Evolutionary conservation across 257 asterid genomes (phyloP).

Genomic region (Solanum ossicruentum): DNA sequence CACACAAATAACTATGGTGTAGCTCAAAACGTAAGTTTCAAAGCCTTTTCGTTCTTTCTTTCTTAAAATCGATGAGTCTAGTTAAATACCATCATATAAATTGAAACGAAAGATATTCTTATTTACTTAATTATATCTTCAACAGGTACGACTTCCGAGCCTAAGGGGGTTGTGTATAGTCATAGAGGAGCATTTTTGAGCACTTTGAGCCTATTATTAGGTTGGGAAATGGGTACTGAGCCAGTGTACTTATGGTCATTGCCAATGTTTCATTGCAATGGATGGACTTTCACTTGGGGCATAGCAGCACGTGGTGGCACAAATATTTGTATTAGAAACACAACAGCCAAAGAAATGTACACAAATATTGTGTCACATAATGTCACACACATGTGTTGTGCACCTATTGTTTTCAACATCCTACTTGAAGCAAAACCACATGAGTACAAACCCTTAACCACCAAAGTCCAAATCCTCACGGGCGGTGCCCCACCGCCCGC

Average conservation of each 20-base stretch:
- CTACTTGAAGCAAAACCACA: conserved; percentile 43
- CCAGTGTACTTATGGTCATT: conserved; percentile 89
- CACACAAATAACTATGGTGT: neutral
- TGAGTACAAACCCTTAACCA: conserved; percentile 23
- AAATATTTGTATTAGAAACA: conserved; percentile 66
- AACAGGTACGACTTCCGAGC: conserved; percentile 60
- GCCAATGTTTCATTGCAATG: conserved; percentile 92
- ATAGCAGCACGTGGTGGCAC: conserved; percentile 91
- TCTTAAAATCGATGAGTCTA: neutral
- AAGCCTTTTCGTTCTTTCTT: neutral
- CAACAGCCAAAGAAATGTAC: conserved; percentile 58
- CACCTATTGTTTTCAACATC: conserved; percentile 64
- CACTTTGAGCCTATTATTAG: conserved; percentile 49
- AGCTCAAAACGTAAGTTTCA: neutral
- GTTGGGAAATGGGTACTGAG: conserved; percentile 71
- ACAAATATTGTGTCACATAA: conserved; percentile 31
- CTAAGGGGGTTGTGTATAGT: conserved; percentile 83
- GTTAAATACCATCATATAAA: neutral
- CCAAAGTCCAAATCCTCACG: conserved; percentile 43
- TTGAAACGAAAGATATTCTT: neutral
- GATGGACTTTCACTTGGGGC: conserved; percentile 97
- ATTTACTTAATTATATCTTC: neutral
- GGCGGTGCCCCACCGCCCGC: conserved; percentile 90
- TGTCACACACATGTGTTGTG: conserved; percentile 94
- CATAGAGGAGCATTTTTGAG: conserved; percentile 84